Evolutionary conservation across 2,329 filamentous ascomycete genomes (phyloP).

Genomic region (Aspergillus sp.): DNA sequence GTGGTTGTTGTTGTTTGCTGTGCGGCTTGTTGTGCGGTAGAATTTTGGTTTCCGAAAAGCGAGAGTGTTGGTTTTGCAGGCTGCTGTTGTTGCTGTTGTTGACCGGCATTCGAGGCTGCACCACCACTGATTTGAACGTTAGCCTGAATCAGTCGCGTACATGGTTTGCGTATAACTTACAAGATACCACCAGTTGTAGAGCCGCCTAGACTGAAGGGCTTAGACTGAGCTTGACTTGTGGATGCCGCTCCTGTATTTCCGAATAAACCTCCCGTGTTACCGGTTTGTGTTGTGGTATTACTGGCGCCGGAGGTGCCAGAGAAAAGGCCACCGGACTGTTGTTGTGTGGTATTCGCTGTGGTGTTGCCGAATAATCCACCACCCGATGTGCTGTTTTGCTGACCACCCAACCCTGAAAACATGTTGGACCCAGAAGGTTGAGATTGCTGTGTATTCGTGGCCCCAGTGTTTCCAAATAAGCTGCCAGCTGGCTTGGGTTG

Average conservation of each 20-base stretch:
- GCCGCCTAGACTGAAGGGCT: conserved; percentile 34
- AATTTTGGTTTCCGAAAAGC: conserved; percentile 38
- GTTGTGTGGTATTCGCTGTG: conserved; percentile 26
- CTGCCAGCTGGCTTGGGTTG: conserved; percentile 34
- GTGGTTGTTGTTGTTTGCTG: conserved; percentile 32
- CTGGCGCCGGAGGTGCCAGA: conserved; percentile 16
- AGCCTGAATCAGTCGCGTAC: not conserved
- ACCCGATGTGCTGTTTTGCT: conserved; percentile 27
- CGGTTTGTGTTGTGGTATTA: conserved; percentile 23
- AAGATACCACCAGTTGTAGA: conserved; percentile 34
- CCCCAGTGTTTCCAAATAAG: conserved; percentile 30
- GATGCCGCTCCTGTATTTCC: conserved; percentile 24
- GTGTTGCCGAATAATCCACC: conserved; percentile 32
- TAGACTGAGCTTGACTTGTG: conserved; percentile 34
- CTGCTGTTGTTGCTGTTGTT: conserved; percentile 38
- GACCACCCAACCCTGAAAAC: conserved; percentile 32
- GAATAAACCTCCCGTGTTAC: conserved; percentile 33
- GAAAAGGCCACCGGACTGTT: conserved; percentile 29
- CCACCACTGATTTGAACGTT: conserved; percentile 19
- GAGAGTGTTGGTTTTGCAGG: conserved; percentile 51
- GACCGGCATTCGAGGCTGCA: conserved; percentile 25
- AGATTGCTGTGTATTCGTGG: conserved; percentile 27
- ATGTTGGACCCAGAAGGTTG: conserved; percentile 32
- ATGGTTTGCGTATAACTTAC: conserved; percentile 20
- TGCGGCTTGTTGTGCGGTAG: conserved; percentile 30